Base-by-base conservation (phyloP, 176 grass and related monocot genomes). In the Avena atlantica region DNA sequence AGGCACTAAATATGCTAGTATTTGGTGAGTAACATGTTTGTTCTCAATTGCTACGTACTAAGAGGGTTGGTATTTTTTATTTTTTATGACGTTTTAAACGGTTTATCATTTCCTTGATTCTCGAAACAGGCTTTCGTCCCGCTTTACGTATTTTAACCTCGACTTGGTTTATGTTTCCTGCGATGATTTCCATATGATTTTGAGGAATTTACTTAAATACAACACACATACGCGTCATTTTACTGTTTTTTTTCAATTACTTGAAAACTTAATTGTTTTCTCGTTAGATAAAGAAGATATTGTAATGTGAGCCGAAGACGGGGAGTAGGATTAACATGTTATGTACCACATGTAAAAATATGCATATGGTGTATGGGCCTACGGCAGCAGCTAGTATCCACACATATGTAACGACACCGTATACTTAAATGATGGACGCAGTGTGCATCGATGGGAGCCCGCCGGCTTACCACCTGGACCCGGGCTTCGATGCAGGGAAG, bases 371-470 rank as follows among this genome's bases (percentile, higher is more conserved):
- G 9, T 9, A 19, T 34, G 31, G 31, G 31, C 31, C 31, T 34
- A 34, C 17, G 1, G 66, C 31, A 1, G 65, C 65, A 69, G 64
- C 64, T 67, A 27, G 64, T 70, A 10, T 40, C 61, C 3, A 40
- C 42, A 11, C 11, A 14, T 48, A 23, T 8, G 20, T 73, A 49
- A 50, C 70, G 2, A n/a, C 70, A 0, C 0, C 13, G 1, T 76
- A 19, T 15, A 12, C 9, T 45, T 13, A n/a, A 44, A n/a, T 31
- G 3, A 65, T n/a, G 9, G 34, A 19, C 68, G 84, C 88, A 98
- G 96, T 96, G 17, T 96, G 93, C 69, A 88, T 94, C 82, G 96
- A 98, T 74, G 96, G 96, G 13, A 91, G 78, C 0, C 83, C 92
- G 23, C 92, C 93, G n/a, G 96, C 86, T 34, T 98, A 94, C 84